These are phyloP conservation scores for Arthrocladium fulminans DNA, from an alignment of 2,329 filamentous ascomycete genomes.

Conservation along the genomic window DNA sequence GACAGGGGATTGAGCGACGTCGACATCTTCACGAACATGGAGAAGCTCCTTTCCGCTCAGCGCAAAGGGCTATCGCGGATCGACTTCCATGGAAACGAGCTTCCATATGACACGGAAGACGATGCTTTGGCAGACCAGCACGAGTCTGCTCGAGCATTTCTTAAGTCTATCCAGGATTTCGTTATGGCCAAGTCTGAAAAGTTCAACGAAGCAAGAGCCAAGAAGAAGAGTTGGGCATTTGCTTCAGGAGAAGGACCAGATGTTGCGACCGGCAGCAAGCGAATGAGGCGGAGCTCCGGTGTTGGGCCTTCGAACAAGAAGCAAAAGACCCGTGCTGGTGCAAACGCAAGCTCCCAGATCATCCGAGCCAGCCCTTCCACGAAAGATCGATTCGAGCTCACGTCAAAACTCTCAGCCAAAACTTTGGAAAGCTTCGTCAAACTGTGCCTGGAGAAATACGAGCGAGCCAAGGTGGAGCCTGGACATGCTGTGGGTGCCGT, in stretches of 20 bases:
- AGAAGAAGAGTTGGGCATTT: conserved; percentile 17
- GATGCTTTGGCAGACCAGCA: conserved; percentile 53
- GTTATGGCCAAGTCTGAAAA: conserved; percentile 55
- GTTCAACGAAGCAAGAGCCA: conserved; percentile 42
- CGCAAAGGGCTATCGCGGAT: conserved; percentile 55
- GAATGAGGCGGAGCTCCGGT: conserved; percentile 18
- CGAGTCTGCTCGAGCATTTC: conserved; percentile 74
- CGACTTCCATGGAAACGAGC: conserved; percentile 51
- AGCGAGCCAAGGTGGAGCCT: conserved; percentile 82
- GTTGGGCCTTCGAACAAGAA: conserved; percentile 13
- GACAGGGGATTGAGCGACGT: conserved; percentile 64
- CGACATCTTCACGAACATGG: conserved; percentile 62
- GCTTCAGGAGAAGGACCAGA: conserved; percentile 5
- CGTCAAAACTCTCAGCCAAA: conserved; percentile 70
- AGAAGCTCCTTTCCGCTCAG: conserved; percentile 58
- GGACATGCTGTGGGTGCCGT: conserved; percentile 94
- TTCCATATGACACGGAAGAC: conserved; percentile 49
- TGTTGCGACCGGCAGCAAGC: conserved; percentile 12
- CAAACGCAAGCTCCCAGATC: conserved; percentile 2
- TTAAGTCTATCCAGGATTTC: conserved; percentile 67
- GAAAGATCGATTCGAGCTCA: conserved; percentile 49
- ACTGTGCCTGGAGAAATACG: conserved; percentile 80
- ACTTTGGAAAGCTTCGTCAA: conserved; percentile 70
- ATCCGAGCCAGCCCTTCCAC: conserved; percentile 17
- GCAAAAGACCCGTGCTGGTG: conserved; percentile 10